These are phyloP conservation scores for Psilocybe cyanescens DNA, from an alignment of 768 basidiomycete species.

Conservation along the genomic window DNA sequence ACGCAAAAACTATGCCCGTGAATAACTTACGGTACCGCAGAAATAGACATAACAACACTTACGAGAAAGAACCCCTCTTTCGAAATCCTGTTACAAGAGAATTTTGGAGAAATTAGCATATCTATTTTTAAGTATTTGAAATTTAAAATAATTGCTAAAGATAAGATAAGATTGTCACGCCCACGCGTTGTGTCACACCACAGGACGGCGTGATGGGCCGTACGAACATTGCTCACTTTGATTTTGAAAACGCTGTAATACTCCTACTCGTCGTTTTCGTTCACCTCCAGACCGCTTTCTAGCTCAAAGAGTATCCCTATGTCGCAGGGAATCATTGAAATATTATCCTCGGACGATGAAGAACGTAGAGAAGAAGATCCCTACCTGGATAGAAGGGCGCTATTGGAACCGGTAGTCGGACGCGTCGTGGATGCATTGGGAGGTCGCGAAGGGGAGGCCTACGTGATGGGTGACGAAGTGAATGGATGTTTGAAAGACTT, in stretches of 20 bases:
- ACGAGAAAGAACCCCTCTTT: constrained; percentile 3
- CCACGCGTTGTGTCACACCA: constrained; percentile 5
- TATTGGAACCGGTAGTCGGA: constrained; percentile 70
- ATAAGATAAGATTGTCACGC: constrained; percentile 13
- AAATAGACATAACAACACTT: constrained; percentile 2
- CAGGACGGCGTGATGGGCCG: not conserved
- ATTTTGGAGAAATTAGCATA: not conserved
- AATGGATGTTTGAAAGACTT: constrained; percentile 88
- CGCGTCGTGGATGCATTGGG: constrained; percentile 83
- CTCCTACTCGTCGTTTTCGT: not conserved
- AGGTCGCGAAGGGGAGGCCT: constrained; percentile 66
- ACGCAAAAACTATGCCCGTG: not conserved
- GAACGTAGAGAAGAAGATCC: constrained; percentile 30
- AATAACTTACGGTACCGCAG: constrained; percentile 2
- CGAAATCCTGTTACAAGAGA: constrained; percentile 4
- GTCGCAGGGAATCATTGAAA: constrained; percentile 38
- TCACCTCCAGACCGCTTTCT: not conserved
- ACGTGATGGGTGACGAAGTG: constrained; percentile 83
- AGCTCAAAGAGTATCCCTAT: not conserved
- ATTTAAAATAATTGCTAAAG: not conserved
- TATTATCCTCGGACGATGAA: constrained; percentile 32
- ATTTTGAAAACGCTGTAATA: not conserved
- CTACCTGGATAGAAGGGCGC: constrained; percentile 46
- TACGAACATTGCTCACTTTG: not conserved
- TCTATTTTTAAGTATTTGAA: constrained; percentile 2